Evolutionary conservation across 2,329 filamentous ascomycete species (phyloP), one percentile per base, ranked within the genome.

Genomic region (Diaporthe aspalathi): DNA sequence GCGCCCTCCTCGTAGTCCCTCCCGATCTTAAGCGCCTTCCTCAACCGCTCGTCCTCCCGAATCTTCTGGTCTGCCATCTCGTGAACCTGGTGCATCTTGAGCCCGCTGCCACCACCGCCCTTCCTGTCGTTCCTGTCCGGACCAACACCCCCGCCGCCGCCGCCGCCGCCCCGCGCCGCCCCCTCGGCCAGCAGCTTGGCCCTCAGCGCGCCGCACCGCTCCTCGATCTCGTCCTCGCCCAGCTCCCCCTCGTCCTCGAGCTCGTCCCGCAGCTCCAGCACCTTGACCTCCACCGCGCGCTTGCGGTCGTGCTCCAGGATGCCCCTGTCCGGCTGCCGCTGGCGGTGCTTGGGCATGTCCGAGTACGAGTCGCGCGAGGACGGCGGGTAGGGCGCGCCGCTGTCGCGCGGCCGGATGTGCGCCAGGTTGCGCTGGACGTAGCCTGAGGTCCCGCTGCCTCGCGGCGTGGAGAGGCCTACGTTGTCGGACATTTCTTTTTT

Each of bases 401-500:
- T 89, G 83, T 97, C 94, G 83, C 95, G 94, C 38, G 93, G 94
- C 79, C 89, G 91, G 76, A 98, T 90, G 79, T 95, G 91, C 22
- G 96, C 96, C 45, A 94, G 90, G 84, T 98, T 99, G 82, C 94
- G 94, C 83, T 98, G 95, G 70, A 99, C 95, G 81, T 98, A 98
- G 80, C 96, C 96, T 1, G 95, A 98, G 70, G 96, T 99, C 60
- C 96, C 96, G 80, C 93, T 97, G 76, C 96, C 96, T 78, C 96
- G 92, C 3, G 96, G 96, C 5, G 96, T 99, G 70, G 92, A 91
- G 77, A 99, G 94, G 71, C 96, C 97, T 79, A 99, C 96, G 84
- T 99, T 99, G 75, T 96, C 94, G 73, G 95, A 96, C 96, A 98
- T 98, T 76, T 29, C 47, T 35, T 14, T n/a, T 62, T 9, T 17